Percentiles rank a stretch among this genome's conserved stretches.
Evolutionary conservation across 2,329 filamentous ascomycete genomes (phyloP).

Genomic region (Neofusicoccum sp.): DNA sequence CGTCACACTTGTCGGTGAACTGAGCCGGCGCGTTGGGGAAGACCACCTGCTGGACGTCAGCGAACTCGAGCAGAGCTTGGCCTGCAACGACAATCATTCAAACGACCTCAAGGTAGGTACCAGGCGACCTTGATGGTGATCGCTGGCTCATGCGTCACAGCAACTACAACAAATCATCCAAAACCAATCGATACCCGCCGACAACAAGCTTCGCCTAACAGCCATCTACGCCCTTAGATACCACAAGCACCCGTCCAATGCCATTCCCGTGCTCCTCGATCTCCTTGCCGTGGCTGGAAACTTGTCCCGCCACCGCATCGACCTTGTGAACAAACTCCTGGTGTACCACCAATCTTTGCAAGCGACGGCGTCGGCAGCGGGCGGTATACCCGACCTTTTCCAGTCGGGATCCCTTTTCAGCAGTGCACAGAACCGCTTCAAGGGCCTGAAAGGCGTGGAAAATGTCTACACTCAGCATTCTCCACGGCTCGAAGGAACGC

Average conservation of each 20-base stretch:
- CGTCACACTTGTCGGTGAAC: slow-evolving; percentile 89
- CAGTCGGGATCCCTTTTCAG: slow-evolving; percentile 86
- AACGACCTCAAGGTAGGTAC: slow-evolving; percentile 75
- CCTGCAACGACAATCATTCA: slow-evolving; percentile 93
- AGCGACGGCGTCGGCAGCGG: slow-evolving; percentile 56
- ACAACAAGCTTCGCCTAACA: slow-evolving; percentile 85
- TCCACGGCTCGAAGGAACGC: slow-evolving; percentile 77
- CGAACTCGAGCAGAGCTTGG: slow-evolving; percentile 93
- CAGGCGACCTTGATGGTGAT: not conserved
- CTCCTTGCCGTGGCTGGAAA: slow-evolving; percentile 81
- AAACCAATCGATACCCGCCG: slow-evolving; percentile 69
- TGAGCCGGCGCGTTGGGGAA: slow-evolving; percentile 81
- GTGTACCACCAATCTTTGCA: slow-evolving; percentile 85
- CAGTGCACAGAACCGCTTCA: slow-evolving; percentile 81
- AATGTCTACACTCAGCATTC: slow-evolving; percentile 99
- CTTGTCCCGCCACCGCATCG: slow-evolving; percentile 71
- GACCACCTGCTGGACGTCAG: slow-evolving; percentile 93
- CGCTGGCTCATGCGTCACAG: not conserved
- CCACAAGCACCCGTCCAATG: slow-evolving; percentile 79
- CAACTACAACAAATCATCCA: slow-evolving; percentile 79
- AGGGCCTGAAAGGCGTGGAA: slow-evolving; percentile 93
- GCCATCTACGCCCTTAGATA: slow-evolving; percentile 95
- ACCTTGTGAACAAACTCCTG: slow-evolving; percentile 77
- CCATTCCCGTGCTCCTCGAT: slow-evolving; percentile 81
- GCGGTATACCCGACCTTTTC: slow-evolving; percentile 89